phyloP scores from a whole-genome alignment of 495 filamentous ascomycete species.

The Trichoderma asperelloides region DNA sequence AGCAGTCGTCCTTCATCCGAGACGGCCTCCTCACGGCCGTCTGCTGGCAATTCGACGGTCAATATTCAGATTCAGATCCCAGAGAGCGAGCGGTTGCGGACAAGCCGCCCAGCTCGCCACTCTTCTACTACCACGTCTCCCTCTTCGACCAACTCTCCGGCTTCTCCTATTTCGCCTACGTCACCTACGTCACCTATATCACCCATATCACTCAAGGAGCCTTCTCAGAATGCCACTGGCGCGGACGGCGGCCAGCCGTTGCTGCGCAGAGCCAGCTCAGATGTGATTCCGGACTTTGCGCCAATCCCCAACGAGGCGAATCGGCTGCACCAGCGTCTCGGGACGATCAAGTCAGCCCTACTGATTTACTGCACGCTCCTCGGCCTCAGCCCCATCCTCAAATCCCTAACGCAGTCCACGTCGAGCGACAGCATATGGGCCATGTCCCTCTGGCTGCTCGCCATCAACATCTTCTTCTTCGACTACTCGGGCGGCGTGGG shows the following conservation, averaged over 20 bases:
- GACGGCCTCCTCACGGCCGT: constrained; percentile 12
- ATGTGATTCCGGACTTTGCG: not conserved
- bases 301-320: constrained; percentile 18
- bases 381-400: constrained; percentile 86
- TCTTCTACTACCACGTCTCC: not conserved
- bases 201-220: not conserved
- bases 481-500: constrained; percentile 67
- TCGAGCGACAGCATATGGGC: constrained; percentile 93
- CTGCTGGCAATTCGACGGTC: constrained; percentile 32
- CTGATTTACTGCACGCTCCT: constrained; percentile 88
- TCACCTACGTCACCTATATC: not conserved
- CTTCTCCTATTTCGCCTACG: not conserved
- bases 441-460: constrained; percentile 82
- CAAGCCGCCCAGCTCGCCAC: no score
- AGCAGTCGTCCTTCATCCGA: not conserved
- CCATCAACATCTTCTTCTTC: constrained; percentile 95
- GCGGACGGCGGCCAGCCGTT: constrained; percentile 6
- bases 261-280: constrained; percentile 7
- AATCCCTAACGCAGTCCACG: constrained; percentile 85
- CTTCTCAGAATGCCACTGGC: not conserved
- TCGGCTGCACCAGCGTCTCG: constrained; percentile 30
- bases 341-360: constrained; percentile 72
- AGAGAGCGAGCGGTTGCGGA: not conserved
- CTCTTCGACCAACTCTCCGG: not conserved
- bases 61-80: constrained; percentile 13